Evolutionary conservation across 78 protist genomes (phyloP).

Genomic region (Isochrysis galbana): DNA sequence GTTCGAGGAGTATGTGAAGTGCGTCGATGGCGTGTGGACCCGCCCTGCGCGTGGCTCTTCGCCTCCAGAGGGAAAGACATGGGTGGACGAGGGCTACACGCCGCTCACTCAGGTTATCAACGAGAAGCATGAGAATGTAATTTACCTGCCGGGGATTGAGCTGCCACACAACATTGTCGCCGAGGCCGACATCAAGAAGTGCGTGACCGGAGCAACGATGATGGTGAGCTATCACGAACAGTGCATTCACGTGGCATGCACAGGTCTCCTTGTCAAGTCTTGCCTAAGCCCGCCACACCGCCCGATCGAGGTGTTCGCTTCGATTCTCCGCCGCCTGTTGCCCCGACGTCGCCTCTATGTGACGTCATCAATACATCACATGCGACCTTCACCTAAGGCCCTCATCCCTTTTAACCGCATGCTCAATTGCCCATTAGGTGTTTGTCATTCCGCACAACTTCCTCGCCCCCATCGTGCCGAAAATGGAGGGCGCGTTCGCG

Average conservation of each 20-base stretch:
- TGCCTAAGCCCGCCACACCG: too few species aligned
- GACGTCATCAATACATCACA: too few species aligned
- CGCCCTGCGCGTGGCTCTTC: too few species aligned
- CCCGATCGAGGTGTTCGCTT: too few species aligned
- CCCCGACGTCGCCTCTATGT: too few species aligned
- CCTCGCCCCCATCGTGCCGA: constrained; percentile 9
- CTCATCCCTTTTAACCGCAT: too few species aligned
- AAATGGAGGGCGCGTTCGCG: not conserved
- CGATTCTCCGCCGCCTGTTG: too few species aligned
- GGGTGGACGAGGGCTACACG: constrained; percentile 43
- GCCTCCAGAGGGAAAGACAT: not conserved
- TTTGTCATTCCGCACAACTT: constrained; percentile 31
- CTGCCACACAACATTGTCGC: constrained; percentile 48
- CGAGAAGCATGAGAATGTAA: constrained; percentile 62
- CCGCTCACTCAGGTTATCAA: constrained; percentile 69
- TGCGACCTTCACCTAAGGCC: too few species aligned
- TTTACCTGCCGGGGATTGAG: constrained; percentile 64
- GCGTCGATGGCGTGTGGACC: not conserved
- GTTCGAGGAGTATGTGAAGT: constrained; percentile 53
- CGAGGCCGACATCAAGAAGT: not conserved
- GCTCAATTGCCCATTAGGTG: too few species aligned
- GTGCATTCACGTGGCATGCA: too few species aligned
- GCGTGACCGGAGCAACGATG: constrained; percentile 6
- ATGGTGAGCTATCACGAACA: not conserved
- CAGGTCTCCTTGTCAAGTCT: too few species aligned